Evolutionary conservation across 371 early-diverging fungal genomes (phyloP), one percentile per base, ranked within the genome.

Genomic region (Rhizopus microsporus): DNA sequence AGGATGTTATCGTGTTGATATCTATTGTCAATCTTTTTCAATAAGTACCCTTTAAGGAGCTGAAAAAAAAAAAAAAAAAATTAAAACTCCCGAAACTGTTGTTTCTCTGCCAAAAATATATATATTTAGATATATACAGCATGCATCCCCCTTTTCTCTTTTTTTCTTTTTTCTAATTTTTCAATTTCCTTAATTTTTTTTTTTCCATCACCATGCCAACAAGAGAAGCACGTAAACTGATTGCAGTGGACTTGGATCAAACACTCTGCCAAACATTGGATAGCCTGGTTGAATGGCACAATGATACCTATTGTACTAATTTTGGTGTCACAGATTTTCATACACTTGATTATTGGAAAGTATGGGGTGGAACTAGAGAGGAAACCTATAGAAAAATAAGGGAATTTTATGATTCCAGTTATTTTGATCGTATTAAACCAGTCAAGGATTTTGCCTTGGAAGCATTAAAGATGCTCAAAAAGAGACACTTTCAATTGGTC

Each of bases 231-330:
- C 66, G 72, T 39, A 77, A 74, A 55, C 60, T 74, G n/a, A 72
- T 82, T 60, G 82, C 78, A 50, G 77, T 78, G 43, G 76, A 79
- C 57, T 63, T 82, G 35, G 82, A 82, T 63, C 77, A 77, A 56
- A 79, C 77, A 61, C 65, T 82, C 4, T 68, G 75, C n/a, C 62
- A 69, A 51, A 75, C 80, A 8, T 44, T 73, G 4, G 63, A 75
- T 7, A 72, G 75, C 5, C 57, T 82, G 9, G 68, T 70, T 34
- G 59, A 67, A 32, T 82, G 77, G 65, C 80, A 82, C 45, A 82
- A 79, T 46, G 71, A 71, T 54, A 69, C 60, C 10, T 77, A 79
- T 55, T 61, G 60, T 1, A 77, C 75, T 7, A 16, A 69, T 3
- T 59, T 72, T 12, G 62, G 56, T 42, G 60, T 71, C 51, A 65